Conservation (phyloP, 495 filamentous ascomycete species). For the Oidiodendron maius region DNA sequence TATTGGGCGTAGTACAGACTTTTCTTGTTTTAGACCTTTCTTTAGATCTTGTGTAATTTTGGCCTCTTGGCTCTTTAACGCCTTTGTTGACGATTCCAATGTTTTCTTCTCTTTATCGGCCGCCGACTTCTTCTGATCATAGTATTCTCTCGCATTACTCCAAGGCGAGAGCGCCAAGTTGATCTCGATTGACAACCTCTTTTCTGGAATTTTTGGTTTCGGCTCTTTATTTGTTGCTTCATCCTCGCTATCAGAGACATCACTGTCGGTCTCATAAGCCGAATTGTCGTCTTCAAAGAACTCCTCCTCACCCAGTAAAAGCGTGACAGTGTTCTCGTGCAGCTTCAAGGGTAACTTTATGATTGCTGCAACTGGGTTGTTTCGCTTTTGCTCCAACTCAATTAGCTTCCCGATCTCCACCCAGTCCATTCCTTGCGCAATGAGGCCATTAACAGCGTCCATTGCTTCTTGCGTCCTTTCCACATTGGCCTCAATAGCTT, state of each 20-base stretch:
- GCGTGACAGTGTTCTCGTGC: slow-evolving; percentile 79
- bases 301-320: slow-evolving; percentile 67
- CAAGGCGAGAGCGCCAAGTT: slow-evolving; percentile 76
- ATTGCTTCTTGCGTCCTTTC: slow-evolving; percentile 88
- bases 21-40: slow-evolving; percentile 85
- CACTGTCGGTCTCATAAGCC: slow-evolving; percentile 58
- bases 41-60: slow-evolving; percentile 84
- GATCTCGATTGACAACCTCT: slow-evolving; percentile 68
- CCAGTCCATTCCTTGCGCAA: slow-evolving; percentile 96
- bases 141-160: slow-evolving; percentile 88
- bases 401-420: slow-evolving; percentile 81
- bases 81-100: slow-evolving; percentile 70
- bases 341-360: slow-evolving; percentile 88
- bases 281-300: slow-evolving; percentile 47
- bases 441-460: slow-evolving; percentile 80
- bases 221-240: slow-evolving; percentile 31
- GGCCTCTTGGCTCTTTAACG: slow-evolving; percentile 80
- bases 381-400: slow-evolving; percentile 71
- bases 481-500: slow-evolving; percentile 81
- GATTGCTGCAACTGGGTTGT: slow-evolving; percentile 80
- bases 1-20: slow-evolving; percentile 76
- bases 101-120: slow-evolving; percentile 86
- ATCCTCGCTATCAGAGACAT: slow-evolving; percentile 53
- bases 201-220: slow-evolving; percentile 33
- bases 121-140: slow-evolving; percentile 77